Percentiles rank a stretch among this genome's conserved stretches.
These are phyloP conservation scores for Diaporthe destruens DNA, from an alignment of 2,329 filamentous ascomycete genomes.

Conservation along the genomic window DNA sequence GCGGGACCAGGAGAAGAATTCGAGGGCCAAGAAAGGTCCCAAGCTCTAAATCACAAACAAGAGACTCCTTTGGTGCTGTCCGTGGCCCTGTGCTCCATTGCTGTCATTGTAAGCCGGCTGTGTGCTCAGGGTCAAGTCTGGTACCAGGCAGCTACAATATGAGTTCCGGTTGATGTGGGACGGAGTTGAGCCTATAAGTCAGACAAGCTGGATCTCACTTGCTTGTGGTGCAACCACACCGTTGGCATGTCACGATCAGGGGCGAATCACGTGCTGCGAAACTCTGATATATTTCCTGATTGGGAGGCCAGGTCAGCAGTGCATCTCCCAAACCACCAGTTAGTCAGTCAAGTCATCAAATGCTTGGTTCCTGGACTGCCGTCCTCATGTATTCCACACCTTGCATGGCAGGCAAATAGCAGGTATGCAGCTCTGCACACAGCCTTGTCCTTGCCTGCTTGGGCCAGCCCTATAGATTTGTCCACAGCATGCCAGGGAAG, in stretches of 20 bases:
- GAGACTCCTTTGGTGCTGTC: neutral
- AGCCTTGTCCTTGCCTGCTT: too few relatives aligned
- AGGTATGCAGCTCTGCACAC: too few relatives aligned
- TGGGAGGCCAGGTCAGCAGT: neutral
- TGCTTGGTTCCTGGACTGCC: too few relatives aligned
- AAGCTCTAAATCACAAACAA: slow-evolving; percentile 66
- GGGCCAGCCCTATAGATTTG: neutral
- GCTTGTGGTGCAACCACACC: neutral
- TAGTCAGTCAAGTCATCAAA: neutral
- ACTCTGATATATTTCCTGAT: neutral
- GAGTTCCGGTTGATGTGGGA: neutral
- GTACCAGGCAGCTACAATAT: neutral
- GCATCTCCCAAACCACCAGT: neutral
- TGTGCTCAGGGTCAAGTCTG: neutral
- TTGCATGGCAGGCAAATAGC: neutral
- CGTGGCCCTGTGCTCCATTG: neutral
- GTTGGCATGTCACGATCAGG: neutral
- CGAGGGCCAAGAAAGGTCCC: slow-evolving; percentile 71
- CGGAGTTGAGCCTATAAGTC: neutral
- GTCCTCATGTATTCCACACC: neutral
- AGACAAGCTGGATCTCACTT: neutral
- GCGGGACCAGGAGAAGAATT: slow-evolving; percentile 80
- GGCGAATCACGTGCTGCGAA: slow-evolving; percentile 16
- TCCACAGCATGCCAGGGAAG: neutral
- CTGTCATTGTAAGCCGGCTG: neutral